Conservation (phyloP, 306 rosid genomes). For the Dalbergia cochinchinensis region DNA sequence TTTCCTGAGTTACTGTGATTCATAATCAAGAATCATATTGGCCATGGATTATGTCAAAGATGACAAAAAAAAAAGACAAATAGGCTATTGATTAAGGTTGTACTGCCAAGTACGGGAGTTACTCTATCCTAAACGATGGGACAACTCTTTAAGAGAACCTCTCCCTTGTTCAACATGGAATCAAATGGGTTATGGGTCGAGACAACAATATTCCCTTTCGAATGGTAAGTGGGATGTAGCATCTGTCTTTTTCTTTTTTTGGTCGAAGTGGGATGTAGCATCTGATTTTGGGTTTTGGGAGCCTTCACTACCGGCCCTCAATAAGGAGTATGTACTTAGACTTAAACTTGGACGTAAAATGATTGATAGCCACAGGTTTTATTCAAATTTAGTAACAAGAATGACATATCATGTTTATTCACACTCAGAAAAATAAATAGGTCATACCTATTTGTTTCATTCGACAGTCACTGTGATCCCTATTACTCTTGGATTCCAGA, state of each 20-base stretch:
- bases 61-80: too few species aligned
- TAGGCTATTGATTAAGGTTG: neutral
- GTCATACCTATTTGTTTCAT: too few species aligned
- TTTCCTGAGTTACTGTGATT: too few species aligned
- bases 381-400: too few species aligned
- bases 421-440: too few species aligned
- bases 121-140: neutral
- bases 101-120: neutral
- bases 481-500: too few species aligned
- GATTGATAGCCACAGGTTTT: too few species aligned
- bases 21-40: neutral
- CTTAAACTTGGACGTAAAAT: too few species aligned
- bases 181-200: neutral
- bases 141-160: neutral
- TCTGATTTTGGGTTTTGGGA: neutral
- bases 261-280: neutral
- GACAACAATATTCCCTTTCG: neutral
- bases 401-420: too few species aligned
- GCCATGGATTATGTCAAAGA: neutral
- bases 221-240: neutral
- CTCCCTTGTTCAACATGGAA: neutral
- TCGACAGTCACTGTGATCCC: too few species aligned
- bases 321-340: neutral
- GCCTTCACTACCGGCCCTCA: neutral
- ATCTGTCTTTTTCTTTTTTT: too few species aligned